Percentiles rank a stretch among this genome's conserved stretches.
phyloP scores from a whole-genome alignment of 2,329 filamentous ascomycete genomes.

The Microthyrium microscopicum region DNA sequence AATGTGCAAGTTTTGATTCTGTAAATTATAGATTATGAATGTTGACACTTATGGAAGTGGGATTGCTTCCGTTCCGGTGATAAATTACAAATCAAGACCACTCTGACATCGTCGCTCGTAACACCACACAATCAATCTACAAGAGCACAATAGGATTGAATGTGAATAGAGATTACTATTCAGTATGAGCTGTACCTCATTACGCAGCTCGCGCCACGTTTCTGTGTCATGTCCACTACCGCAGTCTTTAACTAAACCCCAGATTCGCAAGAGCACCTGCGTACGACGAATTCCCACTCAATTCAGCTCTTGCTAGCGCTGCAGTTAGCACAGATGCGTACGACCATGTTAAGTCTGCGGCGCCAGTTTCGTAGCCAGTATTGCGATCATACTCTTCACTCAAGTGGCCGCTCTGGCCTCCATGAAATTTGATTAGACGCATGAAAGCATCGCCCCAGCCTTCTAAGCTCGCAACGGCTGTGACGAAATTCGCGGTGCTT shows the following conservation, averaged over 20 bases:
- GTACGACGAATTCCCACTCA: conserved; percentile 11
- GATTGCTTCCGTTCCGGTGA: too few relatives aligned
- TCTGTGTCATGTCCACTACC: too few relatives aligned
- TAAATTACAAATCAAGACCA: too few relatives aligned
- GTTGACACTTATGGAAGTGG: too few relatives aligned
- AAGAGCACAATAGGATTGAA: too few relatives aligned
- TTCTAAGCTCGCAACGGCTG: conserved; percentile 13
- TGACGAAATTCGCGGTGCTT: conserved; percentile 11
- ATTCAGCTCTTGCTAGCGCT: conserved; percentile 12
- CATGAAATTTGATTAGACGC: conserved; percentile 17
- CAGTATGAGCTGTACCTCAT: too few relatives aligned
- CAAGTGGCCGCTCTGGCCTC: conserved; percentile 13
- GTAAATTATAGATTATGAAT: too few relatives aligned
- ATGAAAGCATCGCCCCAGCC: conserved; percentile 21
- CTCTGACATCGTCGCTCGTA: too few relatives aligned
- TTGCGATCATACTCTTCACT: conserved; percentile 18
- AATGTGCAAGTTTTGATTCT: too few relatives aligned
- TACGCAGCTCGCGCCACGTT: too few relatives aligned
- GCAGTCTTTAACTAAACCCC: background rate
- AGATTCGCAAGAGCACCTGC: conserved; percentile 6
- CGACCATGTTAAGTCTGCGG: conserved; percentile 18
- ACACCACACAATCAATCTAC: too few relatives aligned
- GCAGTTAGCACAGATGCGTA: conserved; percentile 17
- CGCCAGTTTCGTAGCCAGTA: conserved; percentile 14
- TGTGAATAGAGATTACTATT: too few relatives aligned